Percentiles rank a stretch among this genome's conserved stretches.
Evolutionary conservation across 106 monocot genomes (phyloP).

Genomic region (Gastrodia elata): DNA sequence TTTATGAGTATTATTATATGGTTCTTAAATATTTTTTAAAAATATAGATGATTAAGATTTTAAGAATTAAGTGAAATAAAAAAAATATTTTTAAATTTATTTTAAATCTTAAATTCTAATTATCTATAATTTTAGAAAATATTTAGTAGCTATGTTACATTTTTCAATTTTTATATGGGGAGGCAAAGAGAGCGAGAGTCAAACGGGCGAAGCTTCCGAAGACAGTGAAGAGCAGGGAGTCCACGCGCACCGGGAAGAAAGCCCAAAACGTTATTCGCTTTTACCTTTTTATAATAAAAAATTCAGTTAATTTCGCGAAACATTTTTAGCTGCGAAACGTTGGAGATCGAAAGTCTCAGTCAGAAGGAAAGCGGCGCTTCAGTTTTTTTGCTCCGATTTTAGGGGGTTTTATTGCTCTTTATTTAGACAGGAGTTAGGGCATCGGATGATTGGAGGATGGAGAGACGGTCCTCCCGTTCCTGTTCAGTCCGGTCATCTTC

Average conservation of each 20-base stretch:
- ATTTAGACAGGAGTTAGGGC: not conserved
- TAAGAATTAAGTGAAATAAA: too few species aligned
- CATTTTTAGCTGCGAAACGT: not conserved
- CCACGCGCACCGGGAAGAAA: not conserved
- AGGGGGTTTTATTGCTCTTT: not conserved
- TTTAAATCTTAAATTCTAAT: too few species aligned
- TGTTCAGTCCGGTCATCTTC: not conserved
- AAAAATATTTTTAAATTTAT: too few species aligned
- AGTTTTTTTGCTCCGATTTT: not conserved
- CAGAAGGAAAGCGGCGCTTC: not conserved
- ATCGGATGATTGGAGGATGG: constrained; percentile 2
- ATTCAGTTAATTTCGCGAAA: not conserved
- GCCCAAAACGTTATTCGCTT: not conserved
- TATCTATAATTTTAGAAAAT: too few species aligned
- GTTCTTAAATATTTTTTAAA: too few species aligned
- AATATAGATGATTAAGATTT: too few species aligned
- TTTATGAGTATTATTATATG: too few species aligned
- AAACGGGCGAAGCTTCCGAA: too few species aligned
- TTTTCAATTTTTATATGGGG: too few species aligned
- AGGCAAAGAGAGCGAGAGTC: too few species aligned
- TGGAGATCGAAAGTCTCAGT: not conserved
- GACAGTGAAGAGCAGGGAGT: not conserved
- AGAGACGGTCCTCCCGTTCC: not conserved
- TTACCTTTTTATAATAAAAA: too few species aligned
- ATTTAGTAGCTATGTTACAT: too few species aligned